Conservation (phyloP, 2,329 filamentous ascomycete genomes). For the Trichoderma hamatum region DNA sequence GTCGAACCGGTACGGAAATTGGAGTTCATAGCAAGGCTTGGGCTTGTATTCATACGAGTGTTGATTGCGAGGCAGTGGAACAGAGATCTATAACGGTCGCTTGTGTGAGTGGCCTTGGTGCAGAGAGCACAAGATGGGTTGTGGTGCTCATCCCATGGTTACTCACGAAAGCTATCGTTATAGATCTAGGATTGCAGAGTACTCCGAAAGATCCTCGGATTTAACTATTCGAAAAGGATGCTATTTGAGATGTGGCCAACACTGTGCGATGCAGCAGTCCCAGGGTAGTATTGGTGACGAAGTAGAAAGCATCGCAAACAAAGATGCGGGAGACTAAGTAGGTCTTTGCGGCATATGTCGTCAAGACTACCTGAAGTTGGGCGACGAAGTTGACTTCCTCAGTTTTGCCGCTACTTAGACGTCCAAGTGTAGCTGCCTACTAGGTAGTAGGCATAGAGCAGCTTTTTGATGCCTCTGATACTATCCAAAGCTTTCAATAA, state of each 20-base stretch:
- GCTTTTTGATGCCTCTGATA: too few species aligned
- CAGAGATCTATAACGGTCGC: conserved; percentile 4
- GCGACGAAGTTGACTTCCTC: neutral
- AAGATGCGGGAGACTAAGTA: conserved; percentile 1
- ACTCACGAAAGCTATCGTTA: neutral
- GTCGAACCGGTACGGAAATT: neutral
- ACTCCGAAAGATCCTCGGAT: neutral
- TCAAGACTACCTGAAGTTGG: neutral
- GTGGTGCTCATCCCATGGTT: neutral
- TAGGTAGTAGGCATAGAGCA: too few species aligned
- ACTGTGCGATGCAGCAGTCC: neutral
- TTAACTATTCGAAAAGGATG: neutral
- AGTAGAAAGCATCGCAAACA: neutral
- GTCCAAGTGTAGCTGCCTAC: neutral
- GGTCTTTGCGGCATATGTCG: neutral
- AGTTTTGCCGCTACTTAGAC: neutral
- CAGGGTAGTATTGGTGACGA: conserved; percentile 2
- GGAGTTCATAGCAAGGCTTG: neutral
- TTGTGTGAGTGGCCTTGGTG: neutral
- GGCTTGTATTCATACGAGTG: neutral
- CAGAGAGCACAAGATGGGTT: conserved; percentile 6
- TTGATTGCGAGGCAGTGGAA: conserved; percentile 14
- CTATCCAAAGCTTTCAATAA: too few species aligned
- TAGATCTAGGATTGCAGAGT: conserved; percentile 13
- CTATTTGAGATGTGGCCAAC: neutral